Conservation (phyloP, 2,329 filamentous ascomycete genomes). For the Nemania sp. region DNA sequence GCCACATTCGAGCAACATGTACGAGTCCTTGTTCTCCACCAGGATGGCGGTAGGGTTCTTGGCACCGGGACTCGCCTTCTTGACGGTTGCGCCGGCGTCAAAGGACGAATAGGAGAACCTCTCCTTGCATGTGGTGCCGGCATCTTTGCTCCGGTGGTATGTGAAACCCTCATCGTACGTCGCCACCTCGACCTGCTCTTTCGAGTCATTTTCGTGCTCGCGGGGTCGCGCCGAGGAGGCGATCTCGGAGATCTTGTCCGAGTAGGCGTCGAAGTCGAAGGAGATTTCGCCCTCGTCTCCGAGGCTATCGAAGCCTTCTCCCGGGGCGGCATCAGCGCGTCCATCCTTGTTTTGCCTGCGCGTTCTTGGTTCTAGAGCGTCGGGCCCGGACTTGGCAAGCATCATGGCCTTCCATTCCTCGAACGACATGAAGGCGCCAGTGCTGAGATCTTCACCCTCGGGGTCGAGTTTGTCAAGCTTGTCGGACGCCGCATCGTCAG, state of each 20-base stretch:
- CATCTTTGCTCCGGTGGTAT: conserved; percentile 81
- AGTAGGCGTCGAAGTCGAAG: conserved; percentile 57
- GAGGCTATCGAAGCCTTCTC: conserved; percentile 74
- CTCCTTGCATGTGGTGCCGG: conserved; percentile 96
- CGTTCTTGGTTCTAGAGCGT: conserved; percentile 67
- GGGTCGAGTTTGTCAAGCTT: conserved; percentile 70
- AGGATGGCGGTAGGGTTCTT: conserved; percentile 88
- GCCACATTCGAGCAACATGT: conserved; percentile 93
- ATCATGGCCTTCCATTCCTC: conserved; percentile 98
- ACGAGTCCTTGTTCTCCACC: conserved; percentile 97
- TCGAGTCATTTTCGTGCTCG: conserved; percentile 36
- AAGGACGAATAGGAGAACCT: conserved; percentile 97
- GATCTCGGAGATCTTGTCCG: conserved; percentile 52
- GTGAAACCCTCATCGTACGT: conserved; percentile 54
- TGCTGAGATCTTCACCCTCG: conserved; percentile 62
- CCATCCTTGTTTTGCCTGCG: conserved; percentile 57
- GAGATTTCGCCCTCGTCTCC: conserved; percentile 88
- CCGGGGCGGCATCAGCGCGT: conserved; percentile 54
- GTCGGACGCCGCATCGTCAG: conserved; percentile 36
- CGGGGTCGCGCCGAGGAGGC: conserved; percentile 38
- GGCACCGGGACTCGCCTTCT: conserved; percentile 85
- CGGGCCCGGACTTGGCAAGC: conserved; percentile 80
- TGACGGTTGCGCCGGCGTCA: conserved; percentile 89
- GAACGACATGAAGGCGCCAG: conserved; percentile 84
- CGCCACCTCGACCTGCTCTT: conserved; percentile 48